These are phyloP conservation scores for Protomyces gravidus DNA, from an alignment of 1,139 yeast genomes.

Conservation along the genomic window DNA sequence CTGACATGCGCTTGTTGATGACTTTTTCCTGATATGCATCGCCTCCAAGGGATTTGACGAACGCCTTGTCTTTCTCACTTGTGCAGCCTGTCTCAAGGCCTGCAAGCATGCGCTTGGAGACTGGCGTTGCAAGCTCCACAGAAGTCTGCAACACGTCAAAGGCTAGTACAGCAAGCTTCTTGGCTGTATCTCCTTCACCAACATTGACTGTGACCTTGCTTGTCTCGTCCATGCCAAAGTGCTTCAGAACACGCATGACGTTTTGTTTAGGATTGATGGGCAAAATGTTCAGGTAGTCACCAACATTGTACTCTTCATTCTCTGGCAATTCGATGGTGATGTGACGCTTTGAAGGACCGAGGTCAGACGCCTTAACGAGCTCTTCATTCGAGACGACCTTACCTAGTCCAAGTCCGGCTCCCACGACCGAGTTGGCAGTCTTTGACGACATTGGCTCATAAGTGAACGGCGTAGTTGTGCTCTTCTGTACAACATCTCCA, in stretches of 20 bases:
- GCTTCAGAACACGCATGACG: conserved; percentile 14
- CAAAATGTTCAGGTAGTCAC: conserved; percentile 26
- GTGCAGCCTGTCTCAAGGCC: conserved; percentile 5
- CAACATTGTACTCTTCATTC: conserved; percentile 16
- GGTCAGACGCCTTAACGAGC: conserved; percentile 4
- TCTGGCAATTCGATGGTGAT: conserved; percentile 22
- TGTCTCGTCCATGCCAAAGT: conserved; percentile 22
- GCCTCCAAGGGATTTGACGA: conserved; percentile 24
- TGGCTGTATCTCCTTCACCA: conserved; percentile 5
- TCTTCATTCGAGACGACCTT: conserved; percentile 5
- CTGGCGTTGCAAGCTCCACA: conserved; percentile 23
- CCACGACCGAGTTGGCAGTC: conserved; percentile 5
- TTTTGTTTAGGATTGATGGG: conserved; percentile 24
- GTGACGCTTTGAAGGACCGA: conserved; percentile 23
- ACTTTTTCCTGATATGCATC: conserved; percentile 16
- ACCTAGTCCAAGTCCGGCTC: conserved; percentile 6
- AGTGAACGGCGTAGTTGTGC: background rate
- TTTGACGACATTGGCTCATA: conserved; percentile 17
- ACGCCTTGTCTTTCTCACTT: conserved; percentile 5
- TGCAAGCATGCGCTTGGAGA: conserved; percentile 10
- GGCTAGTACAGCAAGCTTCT: conserved; percentile 12
- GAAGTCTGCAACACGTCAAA: conserved; percentile 14
- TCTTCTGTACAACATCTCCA: background rate
- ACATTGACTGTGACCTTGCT: conserved; percentile 13
- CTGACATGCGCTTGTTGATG: conserved; percentile 15